These are phyloP conservation scores for Penicillium argentinense DNA, from an alignment of 495 filamentous ascomycete genomes.

Conservation along the genomic window DNA sequence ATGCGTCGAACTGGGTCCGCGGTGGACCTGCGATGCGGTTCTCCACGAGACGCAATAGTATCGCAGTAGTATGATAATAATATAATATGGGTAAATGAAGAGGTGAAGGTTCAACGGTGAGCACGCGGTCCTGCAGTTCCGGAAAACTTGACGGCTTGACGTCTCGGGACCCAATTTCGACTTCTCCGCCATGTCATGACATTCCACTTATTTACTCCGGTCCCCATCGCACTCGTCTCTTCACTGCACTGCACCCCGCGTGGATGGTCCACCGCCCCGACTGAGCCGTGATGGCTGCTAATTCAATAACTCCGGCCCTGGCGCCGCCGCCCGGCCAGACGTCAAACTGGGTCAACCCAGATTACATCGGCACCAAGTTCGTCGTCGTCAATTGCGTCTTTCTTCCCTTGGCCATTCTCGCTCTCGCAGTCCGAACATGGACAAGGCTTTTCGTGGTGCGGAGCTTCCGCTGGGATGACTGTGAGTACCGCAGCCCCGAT, in stretches of 20 bases:
- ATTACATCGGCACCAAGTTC: slow-evolving; percentile 19
- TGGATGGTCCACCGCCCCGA: not conserved
- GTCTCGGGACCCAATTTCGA: not conserved
- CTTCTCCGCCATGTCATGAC: no score
- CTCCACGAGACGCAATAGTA: not conserved
- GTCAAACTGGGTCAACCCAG: slow-evolving; percentile 36
- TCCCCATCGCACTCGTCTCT: no score
- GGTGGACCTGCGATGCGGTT: not conserved
- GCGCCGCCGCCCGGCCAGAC: slow-evolving; percentile 31
- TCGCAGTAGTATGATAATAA: no score
- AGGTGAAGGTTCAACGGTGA: slow-evolving; percentile 1
- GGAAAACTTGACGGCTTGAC: not conserved
- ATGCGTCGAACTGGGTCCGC: not conserved
- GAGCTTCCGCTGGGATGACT: slow-evolving; percentile 40
- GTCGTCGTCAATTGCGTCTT: slow-evolving; percentile 31
- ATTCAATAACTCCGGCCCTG: slow-evolving; percentile 27
- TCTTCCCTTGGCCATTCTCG: slow-evolving; percentile 27
- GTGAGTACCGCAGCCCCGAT: slow-evolving; percentile 30
- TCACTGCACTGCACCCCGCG: no score
- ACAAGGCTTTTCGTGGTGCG: slow-evolving; percentile 36
- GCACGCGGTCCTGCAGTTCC: not conserved
- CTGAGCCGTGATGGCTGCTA: slow-evolving; percentile 18
- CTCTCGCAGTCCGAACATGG: slow-evolving; percentile 35
- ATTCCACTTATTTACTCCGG: no score
- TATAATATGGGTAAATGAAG: no score